Conservation (phyloP, 1,139 yeast genomes). For the Meyerozyma guilliermondii region DNA sequence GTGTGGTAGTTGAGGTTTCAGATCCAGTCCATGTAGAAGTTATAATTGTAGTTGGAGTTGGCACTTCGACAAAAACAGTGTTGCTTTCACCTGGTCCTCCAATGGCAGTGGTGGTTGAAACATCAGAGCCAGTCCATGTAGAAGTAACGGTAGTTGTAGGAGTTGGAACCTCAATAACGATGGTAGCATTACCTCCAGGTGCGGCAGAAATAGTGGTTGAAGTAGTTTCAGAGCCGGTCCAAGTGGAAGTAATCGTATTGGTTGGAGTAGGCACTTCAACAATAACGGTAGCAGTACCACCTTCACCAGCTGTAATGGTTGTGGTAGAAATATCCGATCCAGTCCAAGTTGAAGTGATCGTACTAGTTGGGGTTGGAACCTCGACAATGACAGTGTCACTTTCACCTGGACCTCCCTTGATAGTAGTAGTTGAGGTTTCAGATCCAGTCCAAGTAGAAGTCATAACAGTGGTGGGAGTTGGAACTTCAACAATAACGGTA, state of each 20-base stretch:
- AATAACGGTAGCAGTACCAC: conserved; percentile 8
- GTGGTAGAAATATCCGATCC: conserved; percentile 9
- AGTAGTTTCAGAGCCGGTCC: conserved; percentile 10
- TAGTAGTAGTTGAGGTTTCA: conserved; percentile 1
- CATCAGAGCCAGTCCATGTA: too few species aligned
- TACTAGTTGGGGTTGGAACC: conserved; percentile 13
- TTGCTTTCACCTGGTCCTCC: too few species aligned
- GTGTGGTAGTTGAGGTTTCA: conserved; percentile 7
- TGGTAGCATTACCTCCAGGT: conserved; percentile 9
- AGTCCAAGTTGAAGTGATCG: conserved; percentile 9
- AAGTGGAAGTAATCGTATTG: conserved; percentile 13
- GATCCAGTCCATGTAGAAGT: conserved; percentile 6
- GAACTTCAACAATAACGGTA: conserved; percentile 6
- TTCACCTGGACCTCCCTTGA: conserved; percentile 1
- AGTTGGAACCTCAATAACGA: conserved; percentile 15
- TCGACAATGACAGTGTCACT: conserved; percentile 13
- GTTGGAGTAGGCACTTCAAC: conserved; percentile 11
- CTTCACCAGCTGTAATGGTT: conserved; percentile 7
- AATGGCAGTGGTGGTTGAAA: too few species aligned
- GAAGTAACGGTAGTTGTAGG: conserved; percentile 7
- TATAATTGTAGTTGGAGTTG: conserved; percentile 5
- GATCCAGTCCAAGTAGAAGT: conserved; percentile 6
- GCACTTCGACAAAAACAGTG: conserved; percentile 7
- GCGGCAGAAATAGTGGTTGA: conserved; percentile 10
- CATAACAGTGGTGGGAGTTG: conserved; percentile 4